Conservation (phyloP, 768 basidiomycete genomes). For the Naematelia aurantialba region DNA sequence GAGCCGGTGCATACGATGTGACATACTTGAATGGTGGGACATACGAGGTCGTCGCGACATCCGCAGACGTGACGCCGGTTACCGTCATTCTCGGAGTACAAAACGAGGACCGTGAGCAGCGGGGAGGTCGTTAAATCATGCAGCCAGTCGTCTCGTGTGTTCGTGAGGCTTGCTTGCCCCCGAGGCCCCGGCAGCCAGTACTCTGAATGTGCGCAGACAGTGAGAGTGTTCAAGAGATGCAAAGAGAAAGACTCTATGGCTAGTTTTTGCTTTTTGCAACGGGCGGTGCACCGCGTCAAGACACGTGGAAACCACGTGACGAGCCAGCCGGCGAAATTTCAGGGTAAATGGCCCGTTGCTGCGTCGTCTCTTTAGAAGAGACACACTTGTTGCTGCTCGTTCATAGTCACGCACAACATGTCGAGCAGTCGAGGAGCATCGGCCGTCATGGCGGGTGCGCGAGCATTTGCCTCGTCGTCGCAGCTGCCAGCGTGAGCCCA, state of each 20-base stretch:
- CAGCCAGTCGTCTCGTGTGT: not conserved
- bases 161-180: too few species aligned
- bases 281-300: not conserved
- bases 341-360: too few species aligned
- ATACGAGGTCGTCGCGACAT: conserved; percentile 30
- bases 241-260: too few species aligned
- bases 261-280: too few species aligned
- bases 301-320: not conserved
- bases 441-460: not conserved
- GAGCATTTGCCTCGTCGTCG: not conserved
- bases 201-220: too few species aligned
- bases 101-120: not conserved
- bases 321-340: not conserved
- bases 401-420: not conserved
- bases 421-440: not conserved
- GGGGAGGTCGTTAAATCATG: not conserved
- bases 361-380: too few species aligned
- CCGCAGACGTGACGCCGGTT: conserved; percentile 33
- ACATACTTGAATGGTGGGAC: conserved; percentile 44
- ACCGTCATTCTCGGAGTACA: conserved; percentile 36
- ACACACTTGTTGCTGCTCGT: not conserved
- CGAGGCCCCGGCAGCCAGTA: too few species aligned
- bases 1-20: conserved; percentile 25
- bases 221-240: too few species aligned
- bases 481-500: not conserved